Evolutionary conservation across 768 basidiomycete genomes (phyloP).

Genomic region (Tricholomella constricta): DNA sequence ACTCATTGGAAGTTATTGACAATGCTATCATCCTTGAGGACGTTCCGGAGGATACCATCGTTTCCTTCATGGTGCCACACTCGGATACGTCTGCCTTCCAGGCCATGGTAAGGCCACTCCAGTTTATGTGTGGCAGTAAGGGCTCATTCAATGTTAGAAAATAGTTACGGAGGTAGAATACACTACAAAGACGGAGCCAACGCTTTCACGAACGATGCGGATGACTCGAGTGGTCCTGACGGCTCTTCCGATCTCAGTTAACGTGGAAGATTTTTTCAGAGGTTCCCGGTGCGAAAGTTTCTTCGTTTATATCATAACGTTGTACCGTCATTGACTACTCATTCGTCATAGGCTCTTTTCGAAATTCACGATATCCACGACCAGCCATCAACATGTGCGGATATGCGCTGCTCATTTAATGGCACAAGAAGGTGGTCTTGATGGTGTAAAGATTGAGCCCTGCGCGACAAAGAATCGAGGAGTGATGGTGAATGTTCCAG

Average conservation of each 20-base stretch:
- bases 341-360: slow-evolving; percentile 69
- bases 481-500: slow-evolving; percentile 55
- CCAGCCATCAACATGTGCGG: slow-evolving; percentile 77
- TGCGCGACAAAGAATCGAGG: slow-evolving; percentile 47
- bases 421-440: slow-evolving; percentile 41
- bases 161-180: slow-evolving; percentile 72
- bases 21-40: slow-evolving; percentile 49
- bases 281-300: slow-evolving; percentile 62
- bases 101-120: slow-evolving; percentile 52
- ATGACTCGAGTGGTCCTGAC: slow-evolving; percentile 60
- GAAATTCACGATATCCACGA: slow-evolving; percentile 86
- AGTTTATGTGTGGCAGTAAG: background rate
- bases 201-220: slow-evolving; percentile 52
- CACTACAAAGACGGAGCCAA: slow-evolving; percentile 53
- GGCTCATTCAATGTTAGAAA: slow-evolving; percentile 48
- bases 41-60: slow-evolving; percentile 44
- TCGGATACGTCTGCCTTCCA: slow-evolving; percentile 62
- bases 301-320: background rate
- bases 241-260: slow-evolving; percentile 84
- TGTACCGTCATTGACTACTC: background rate
- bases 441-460: slow-evolving; percentile 54
- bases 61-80: slow-evolving; percentile 64
- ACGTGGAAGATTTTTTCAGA: slow-evolving; percentile 96
- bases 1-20: slow-evolving; percentile 38
- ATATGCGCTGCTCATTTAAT: slow-evolving; percentile 63